Evolutionary conservation across 140 eudicot genomes (phyloP), one percentile per base, ranked within the genome.

Genomic region (Artemisia princeps): DNA sequence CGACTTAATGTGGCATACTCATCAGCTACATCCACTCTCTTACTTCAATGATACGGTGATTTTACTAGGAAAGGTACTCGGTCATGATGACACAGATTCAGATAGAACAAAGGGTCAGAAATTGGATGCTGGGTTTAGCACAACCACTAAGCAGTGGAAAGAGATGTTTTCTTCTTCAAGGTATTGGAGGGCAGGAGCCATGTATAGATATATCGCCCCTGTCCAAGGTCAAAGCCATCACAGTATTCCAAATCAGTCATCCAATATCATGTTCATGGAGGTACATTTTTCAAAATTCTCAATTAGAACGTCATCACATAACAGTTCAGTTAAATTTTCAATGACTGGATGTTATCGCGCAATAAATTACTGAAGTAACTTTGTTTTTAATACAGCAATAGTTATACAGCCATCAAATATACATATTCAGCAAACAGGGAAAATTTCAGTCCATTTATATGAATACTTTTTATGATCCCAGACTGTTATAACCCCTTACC

Each of bases 181-280:
- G 70, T 88, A 88, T 56, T 88, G 96, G 94, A 83, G 86, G 66
- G 94, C 94, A 6, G 94, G 96, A 45, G 90, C 86, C 60, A 85
- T 83, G 96, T 77, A 83, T 62, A 65, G 85, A 68, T 85, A 82
- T 22, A 3, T 74, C 55, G 16, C 49, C 44, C 49, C 20, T 4
- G 11, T 22, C 49, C 58, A 64, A 14, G 48, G n/a, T 14, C 55
- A 52, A 15, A 10, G 12, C 14, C 37, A 0, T 59, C 58, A n/a
- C 30, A 51, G 3, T 66, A 10, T 49, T n/a, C 68, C 33, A 23
- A 23, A 1, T 42, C 74, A 30, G 37, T 57, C 37, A 60, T 50
- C 54, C 3, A 13, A 14, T 7, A 15, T 67, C 74, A 67, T 50
- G 74, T 67, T 51, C 20, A 17, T 67, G 11, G 79, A 74, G 78